Evolutionary conservation across 2,329 filamentous ascomycete genomes (phyloP).

Genomic region (Coniochaeta prunicola): DNA sequence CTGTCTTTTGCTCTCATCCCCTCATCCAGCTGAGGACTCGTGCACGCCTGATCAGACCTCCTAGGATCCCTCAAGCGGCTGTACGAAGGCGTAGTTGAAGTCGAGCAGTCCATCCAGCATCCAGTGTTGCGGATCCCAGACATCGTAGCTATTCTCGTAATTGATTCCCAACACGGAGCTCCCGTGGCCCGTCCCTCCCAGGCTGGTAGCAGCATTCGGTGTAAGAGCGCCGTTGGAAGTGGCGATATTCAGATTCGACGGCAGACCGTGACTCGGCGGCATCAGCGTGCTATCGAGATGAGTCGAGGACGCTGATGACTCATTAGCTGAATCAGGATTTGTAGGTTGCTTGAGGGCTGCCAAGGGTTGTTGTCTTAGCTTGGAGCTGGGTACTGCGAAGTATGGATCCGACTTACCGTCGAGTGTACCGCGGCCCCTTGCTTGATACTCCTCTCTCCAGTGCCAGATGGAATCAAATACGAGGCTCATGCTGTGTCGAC

Average conservation of each 20-base stretch:
- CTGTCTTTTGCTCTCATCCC: conserved; percentile 5
- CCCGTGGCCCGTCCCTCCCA: conserved; percentile 30
- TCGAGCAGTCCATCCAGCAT: conserved; percentile 81
- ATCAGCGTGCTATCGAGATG: conserved; percentile 56
- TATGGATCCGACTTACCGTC: conserved; percentile 50
- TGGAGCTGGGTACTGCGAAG: conserved; percentile 16
- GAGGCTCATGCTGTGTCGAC: conserved; percentile 76
- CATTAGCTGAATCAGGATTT: conserved; percentile 70
- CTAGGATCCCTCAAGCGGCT: conserved; percentile 46
- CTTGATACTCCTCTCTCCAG: conserved; percentile 74
- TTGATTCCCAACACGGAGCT: conserved; percentile 43
- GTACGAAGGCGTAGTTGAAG: conserved; percentile 62
- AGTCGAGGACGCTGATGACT: conserved; percentile 63
- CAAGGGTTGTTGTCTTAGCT: conserved; percentile 24
- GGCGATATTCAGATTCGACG: conserved; percentile 40
- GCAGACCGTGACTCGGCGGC: conserved; percentile 36
- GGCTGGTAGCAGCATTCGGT: conserved; percentile 36
- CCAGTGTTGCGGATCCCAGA: conserved; percentile 91
- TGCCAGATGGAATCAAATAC: conserved; percentile 82
- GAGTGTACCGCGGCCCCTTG: conserved; percentile 60
- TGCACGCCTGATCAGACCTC: background rate
- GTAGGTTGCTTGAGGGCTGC: conserved; percentile 78
- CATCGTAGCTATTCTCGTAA: conserved; percentile 61
- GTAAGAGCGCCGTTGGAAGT: conserved; percentile 44
- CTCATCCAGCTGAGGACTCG: background rate